phyloP scores from a whole-genome alignment of 163 green algal genomes.

The Trebouxiophyceae sp. region DNA sequence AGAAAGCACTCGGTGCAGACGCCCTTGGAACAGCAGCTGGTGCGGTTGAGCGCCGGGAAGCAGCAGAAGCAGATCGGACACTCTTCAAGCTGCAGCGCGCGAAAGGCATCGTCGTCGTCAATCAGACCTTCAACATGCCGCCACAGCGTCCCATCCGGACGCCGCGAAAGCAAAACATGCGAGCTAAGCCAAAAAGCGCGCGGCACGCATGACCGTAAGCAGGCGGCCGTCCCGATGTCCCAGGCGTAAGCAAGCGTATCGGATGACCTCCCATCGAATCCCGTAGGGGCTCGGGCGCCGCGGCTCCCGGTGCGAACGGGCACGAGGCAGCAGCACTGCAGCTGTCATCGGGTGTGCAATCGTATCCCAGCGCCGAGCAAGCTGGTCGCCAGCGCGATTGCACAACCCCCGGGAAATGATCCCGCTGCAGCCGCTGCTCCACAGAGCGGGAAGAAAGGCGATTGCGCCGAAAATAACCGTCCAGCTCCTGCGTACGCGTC shows the following conservation, averaged over 20 bases:
- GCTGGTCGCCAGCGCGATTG: too few relatives aligned
- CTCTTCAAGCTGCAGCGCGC: constrained; percentile 39
- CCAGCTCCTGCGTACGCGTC: neutral
- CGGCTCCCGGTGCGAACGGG: too few relatives aligned
- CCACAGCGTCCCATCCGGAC: neutral
- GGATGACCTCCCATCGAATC: too few relatives aligned
- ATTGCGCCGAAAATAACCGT: neutral
- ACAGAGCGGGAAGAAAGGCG: neutral
- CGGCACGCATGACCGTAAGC: neutral
- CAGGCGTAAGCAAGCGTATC: neutral
- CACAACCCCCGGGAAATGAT: too few relatives aligned
- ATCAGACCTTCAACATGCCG: neutral
- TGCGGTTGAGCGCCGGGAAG: constrained; percentile 56
- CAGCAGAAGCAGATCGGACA: constrained; percentile 70
- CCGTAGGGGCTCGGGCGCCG: too few relatives aligned
- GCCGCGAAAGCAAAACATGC: neutral
- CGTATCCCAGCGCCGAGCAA: too few relatives aligned
- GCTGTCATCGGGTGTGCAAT: too few relatives aligned
- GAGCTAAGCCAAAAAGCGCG: neutral
- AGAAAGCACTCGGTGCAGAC: constrained; percentile 74
- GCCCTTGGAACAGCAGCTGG: constrained; percentile 52
- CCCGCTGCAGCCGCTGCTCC: neutral
- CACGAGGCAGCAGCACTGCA: too few relatives aligned
- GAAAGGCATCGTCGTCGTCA: neutral
- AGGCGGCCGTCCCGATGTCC: neutral